Evolutionary conservation across 2,329 filamentous ascomycete species (phyloP).

Genomic region (Cordyceps fumosorosea): DNA sequence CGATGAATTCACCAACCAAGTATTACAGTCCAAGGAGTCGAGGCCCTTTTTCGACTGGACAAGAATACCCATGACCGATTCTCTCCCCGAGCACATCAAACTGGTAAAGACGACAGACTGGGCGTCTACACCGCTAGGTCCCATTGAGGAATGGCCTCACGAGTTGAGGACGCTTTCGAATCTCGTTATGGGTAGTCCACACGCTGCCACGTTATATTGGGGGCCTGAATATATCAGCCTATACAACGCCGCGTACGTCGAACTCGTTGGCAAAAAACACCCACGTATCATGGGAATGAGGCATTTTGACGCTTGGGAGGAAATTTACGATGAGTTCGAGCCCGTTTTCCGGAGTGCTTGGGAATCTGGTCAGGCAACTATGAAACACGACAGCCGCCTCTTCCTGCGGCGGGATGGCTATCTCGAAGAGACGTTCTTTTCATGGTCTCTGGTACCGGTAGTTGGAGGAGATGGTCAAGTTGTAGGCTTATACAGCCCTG

Average conservation of each 20-base stretch:
- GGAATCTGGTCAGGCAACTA: slow-evolving; percentile 66
- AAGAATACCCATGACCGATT: slow-evolving; percentile 54
- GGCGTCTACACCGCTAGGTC: slow-evolving; percentile 65
- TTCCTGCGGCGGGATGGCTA: slow-evolving; percentile 65
- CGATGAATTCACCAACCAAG: slow-evolving; percentile 37
- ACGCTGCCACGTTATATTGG: slow-evolving; percentile 76
- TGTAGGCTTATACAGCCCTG: slow-evolving; percentile 70
- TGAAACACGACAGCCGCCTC: slow-evolving; percentile 77
- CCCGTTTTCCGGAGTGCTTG: slow-evolving; percentile 62
- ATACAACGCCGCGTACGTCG: slow-evolving; percentile 68
- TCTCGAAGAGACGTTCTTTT: slow-evolving; percentile 75
- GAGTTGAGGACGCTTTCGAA: slow-evolving; percentile 75
- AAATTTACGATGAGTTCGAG: slow-evolving; percentile 67
- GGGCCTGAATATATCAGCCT: slow-evolving; percentile 60
- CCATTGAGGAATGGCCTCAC: slow-evolving; percentile 65
- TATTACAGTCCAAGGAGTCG: slow-evolving; percentile 29
- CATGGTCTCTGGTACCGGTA: slow-evolving; percentile 74
- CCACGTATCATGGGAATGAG: slow-evolving; percentile 66
- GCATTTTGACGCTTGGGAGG: slow-evolving; percentile 62
- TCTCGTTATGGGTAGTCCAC: slow-evolving; percentile 71
- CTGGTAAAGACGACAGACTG: slow-evolving; percentile 69
- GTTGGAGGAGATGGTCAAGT: slow-evolving; percentile 68
- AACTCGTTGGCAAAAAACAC: slow-evolving; percentile 70
- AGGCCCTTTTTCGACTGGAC: slow-evolving; percentile 75
- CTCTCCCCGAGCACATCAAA: slow-evolving; percentile 62